Evolutionary conservation across 2,329 filamentous ascomycete genomes (phyloP).

Genomic region (Mariannaea sp.): DNA sequence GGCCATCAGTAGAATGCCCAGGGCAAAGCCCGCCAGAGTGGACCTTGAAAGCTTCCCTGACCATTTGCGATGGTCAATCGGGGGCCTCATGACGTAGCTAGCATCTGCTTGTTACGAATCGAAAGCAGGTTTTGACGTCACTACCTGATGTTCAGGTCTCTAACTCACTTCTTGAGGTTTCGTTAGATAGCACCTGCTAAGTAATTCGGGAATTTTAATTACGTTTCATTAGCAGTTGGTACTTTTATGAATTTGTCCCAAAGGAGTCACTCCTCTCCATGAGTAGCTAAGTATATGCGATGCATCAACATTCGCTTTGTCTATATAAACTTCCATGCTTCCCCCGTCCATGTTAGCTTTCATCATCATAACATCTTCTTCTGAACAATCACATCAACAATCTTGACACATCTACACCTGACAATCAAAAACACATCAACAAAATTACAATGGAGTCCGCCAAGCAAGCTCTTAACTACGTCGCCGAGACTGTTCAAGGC

Average conservation of each 20-base stretch:
- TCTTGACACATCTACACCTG: slow-evolving; percentile 21
- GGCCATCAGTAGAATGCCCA: background rate
- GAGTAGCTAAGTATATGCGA: slow-evolving; percentile 1
- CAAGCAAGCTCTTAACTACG: slow-evolving; percentile 71
- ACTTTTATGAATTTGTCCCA: background rate
- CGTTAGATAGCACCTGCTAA: background rate
- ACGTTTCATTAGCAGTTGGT: background rate
- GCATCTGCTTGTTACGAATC: background rate
- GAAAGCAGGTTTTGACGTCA: slow-evolving; percentile 18
- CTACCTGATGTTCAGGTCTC: slow-evolving; percentile 1
- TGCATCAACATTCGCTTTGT: background rate
- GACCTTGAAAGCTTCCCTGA: background rate
- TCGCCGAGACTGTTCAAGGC: slow-evolving; percentile 67
- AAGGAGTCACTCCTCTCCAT: background rate
- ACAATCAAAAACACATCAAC: slow-evolving; percentile 13
- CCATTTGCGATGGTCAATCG: background rate
- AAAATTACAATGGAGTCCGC: slow-evolving; percentile 54
- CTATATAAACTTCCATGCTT: slow-evolving; percentile 31
- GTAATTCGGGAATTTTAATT: background rate
- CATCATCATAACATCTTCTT: slow-evolving; percentile 27
- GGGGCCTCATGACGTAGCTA: slow-evolving; percentile 15
- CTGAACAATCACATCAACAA: slow-evolving; percentile 7
- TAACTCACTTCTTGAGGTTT: background rate
- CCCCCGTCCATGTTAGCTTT: slow-evolving; percentile 2
- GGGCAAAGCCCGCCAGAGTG: background rate